Evolutionary conservation across 2,329 filamentous ascomycete species (phyloP).

Genomic region (Endoconidiophora laricicola): DNA sequence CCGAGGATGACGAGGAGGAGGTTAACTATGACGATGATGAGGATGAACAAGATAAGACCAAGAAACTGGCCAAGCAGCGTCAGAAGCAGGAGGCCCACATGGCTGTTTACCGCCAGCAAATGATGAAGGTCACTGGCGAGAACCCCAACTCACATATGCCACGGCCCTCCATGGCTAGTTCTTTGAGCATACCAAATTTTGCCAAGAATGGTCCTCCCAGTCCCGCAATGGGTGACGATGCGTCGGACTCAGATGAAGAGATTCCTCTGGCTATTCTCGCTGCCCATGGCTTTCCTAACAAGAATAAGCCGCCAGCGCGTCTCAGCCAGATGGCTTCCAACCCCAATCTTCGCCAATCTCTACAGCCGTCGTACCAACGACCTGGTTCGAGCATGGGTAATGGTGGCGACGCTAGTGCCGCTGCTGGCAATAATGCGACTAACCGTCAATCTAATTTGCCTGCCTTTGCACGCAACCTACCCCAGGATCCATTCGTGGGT

Average conservation of each 20-base stretch:
- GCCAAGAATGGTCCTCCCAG: conserved; percentile 18
- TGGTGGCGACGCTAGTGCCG: conserved; percentile 28
- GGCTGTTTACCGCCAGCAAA: conserved; percentile 78
- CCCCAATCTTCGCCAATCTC: conserved; percentile 49
- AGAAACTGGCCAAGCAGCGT: conserved; percentile 56
- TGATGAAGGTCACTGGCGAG: conserved; percentile 81
- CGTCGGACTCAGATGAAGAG: conserved; percentile 71
- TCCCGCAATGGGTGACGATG: conserved; percentile 26
- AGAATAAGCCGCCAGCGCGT: conserved; percentile 55
- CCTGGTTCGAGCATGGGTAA: conserved; percentile 33
- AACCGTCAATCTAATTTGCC: conserved; percentile 38
- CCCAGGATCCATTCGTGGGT: conserved; percentile 71
- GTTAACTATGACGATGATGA: conserved; percentile 56
- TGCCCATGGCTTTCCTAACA: conserved; percentile 75
- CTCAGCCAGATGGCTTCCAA: conserved; percentile 50
- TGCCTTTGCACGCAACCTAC: conserved; percentile 66
- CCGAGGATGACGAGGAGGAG: conserved; percentile 46
- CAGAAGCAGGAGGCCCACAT: conserved; percentile 83
- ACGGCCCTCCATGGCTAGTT: conserved; percentile 39
- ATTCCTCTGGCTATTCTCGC: conserved; percentile 73
- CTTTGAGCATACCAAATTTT: conserved; percentile 47
- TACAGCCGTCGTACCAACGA: conserved; percentile 20
- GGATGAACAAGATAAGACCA: conserved; percentile 62
- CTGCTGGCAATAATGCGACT: conserved; percentile 13
- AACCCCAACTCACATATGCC: conserved; percentile 17